Base-by-base conservation (phyloP, 331 rosid species). In the Spiraea crenata region DNA sequence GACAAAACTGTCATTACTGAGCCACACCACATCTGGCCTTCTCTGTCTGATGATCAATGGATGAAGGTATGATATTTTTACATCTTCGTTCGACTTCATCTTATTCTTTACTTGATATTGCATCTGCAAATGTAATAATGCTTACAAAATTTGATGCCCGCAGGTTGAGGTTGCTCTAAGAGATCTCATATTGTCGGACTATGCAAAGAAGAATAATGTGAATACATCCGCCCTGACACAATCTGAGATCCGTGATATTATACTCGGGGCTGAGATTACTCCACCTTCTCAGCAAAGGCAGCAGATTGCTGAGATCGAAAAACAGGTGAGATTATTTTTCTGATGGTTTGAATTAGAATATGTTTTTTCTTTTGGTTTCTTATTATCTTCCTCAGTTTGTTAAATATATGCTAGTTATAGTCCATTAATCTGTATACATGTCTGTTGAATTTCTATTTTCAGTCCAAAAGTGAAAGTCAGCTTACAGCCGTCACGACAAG, bases 1-100 rank as follows among this genome's bases (percentile, higher is more conserved):
- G 99, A 95, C 85, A 95, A 90, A 73, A 89, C 95, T 7, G 83
- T 91, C 50, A 67, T 95, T 46, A 95, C 98, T 10, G 97, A 95
- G 77, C 93, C 99, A 31, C 99, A 95, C 81, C 99, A 95, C 78
- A 91, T 95, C 64, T 95, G 99, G 99, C 99, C 99, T 41, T 95
- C 99, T 74, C 95, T 95, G 60, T 83, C 72, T 31, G 99, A 95
- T 79, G 97, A 95, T 57, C 99, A 95, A 54, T 95, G 99, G 99
- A 89, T 95, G 99, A 89, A 86, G 97, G 98, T 93, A 25, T 25
- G 31, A 25, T 25, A 25, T 54, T 25, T 48, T 58, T 3, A 52
- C 31, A 14, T 15, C 37, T 62, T 70, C 63, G 44, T 34, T 57
- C 25, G 59, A 44, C 52, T 66, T 38, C 46, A 6, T 42, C 2